Conservation (phyloP, 176 grass and related monocot genomes). For the Oropetium thomaeum region DNA sequence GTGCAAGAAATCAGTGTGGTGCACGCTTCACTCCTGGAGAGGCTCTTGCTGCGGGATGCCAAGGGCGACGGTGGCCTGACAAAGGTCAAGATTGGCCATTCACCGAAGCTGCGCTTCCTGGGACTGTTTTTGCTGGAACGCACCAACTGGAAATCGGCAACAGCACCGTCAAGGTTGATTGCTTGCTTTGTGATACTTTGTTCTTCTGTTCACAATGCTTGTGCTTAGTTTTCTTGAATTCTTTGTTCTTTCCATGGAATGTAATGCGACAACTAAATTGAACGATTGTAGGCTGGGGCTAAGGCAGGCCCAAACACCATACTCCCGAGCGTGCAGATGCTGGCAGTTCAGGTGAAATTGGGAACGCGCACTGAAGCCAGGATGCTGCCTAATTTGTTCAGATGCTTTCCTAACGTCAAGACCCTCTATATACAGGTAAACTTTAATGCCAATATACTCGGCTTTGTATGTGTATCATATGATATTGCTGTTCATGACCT, state of each 20-base stretch:
- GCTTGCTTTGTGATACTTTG: neutral
- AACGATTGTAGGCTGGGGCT: neutral
- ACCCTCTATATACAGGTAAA: neutral
- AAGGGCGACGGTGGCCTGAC: neutral
- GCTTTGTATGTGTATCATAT: neutral
- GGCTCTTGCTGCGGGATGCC: neutral
- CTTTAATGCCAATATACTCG: no score
- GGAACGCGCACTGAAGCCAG: neutral
- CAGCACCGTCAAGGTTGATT: slow-evolving; percentile 1
- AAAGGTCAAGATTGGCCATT: slow-evolving; percentile 10
- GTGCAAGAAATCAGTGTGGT: neutral
- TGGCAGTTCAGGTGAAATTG: slow-evolving; percentile 5
- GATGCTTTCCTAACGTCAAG: slow-evolving; percentile 9
- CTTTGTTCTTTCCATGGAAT: neutral
- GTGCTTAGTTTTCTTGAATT: no score
- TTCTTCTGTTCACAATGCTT: neutral
- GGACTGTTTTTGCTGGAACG: neutral
- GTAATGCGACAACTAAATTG: neutral
- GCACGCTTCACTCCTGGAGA: neutral
- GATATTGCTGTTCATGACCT: neutral
- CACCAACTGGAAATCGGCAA: slow-evolving; percentile 7
- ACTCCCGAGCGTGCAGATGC: neutral
- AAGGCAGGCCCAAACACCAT: neutral
- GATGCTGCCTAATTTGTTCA: slow-evolving; percentile 5
- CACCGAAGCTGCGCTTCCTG: neutral